Evolutionary conservation across 2,329 filamentous ascomycete species (phyloP), one percentile per base, ranked within the genome.

Genomic region (Zymoseptoria tritici): DNA sequence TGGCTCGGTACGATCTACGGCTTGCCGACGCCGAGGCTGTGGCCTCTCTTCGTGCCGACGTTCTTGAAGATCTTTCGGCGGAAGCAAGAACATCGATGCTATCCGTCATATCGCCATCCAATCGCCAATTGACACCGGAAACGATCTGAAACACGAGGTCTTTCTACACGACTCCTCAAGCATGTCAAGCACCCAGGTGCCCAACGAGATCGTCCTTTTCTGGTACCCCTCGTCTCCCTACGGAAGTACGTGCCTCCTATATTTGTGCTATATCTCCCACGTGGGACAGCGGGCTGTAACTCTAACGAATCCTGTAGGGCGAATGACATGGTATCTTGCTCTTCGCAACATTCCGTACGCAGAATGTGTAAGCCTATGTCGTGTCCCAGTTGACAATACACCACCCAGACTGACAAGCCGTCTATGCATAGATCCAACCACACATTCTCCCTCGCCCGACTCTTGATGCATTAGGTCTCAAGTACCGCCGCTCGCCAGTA

Each of bases 401-500:
- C 4, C 5, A 29, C 13, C 46, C 21, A 54, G 42, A 55, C 58
- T 64, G 55, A 64, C 50, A 52, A 29, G 13, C 16, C 13, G 19
- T 7, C 31, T 46, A 50, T 9, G 4, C 2, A 24, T 54, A 70
- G 85, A 73, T 85, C 55, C 87, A 90, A 83, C 85, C 87, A 0
- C 75, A 78, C 2, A 79, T 82, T 36, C 77, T 90, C 70, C 88
- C 88, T 6, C 84, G 87, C 24, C 85, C 86, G 0, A 85, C 89
- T 70, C 70, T 90, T 13, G 73, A 76, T 19, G 75, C 77, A 1
- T 78, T 91, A 13, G 85, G 85, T 24, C 78, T 90, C 57, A 75
- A 78, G 6, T 87, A 91, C 74, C 82, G 87, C 3, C 85, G 88
- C 59, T 89, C 90, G 59, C 88, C 88, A 1, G 69, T 90, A 55